A percentile compares a stretch with the other conserved stretches of the same genome.
These are phyloP conservation scores for Arabidopsis suecica DNA, from an alignment of 345 rosid species.

Conservation along the genomic window DNA sequence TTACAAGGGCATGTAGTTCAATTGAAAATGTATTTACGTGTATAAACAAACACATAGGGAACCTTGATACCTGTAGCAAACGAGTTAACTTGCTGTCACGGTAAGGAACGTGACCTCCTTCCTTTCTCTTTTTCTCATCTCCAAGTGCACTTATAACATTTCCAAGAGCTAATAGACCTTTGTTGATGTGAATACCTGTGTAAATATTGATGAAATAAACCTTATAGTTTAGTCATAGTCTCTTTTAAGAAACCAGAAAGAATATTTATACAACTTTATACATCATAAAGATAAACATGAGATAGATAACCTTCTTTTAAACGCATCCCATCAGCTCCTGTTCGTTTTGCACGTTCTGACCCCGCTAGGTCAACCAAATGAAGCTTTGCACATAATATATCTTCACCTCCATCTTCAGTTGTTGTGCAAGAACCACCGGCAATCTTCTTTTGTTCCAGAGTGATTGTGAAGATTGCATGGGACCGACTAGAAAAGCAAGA, in stretches of 20 bases:
- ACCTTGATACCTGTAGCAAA: slow-evolving; percentile 69
- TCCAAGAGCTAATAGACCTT: slow-evolving; percentile 93
- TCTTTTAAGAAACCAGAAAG: slow-evolving; percentile 31
- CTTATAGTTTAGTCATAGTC: slow-evolving; percentile 9
- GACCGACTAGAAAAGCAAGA: slow-evolving; percentile 69
- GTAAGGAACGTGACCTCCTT: slow-evolving; percentile 96
- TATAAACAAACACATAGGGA: background rate
- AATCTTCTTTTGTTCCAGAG: slow-evolving; percentile 89
- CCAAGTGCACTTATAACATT: slow-evolving; percentile 97
- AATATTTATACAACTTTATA: background rate
- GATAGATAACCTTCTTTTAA: slow-evolving; percentile 84
- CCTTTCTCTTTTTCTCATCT: slow-evolving; percentile 92
- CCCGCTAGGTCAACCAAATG: slow-evolving; percentile 97
- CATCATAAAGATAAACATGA: slow-evolving; percentile 1
- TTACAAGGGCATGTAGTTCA: background rate
- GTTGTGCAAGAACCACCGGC: slow-evolving; percentile 44
- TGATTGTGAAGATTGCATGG: slow-evolving; percentile 95
- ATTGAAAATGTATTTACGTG: background rate
- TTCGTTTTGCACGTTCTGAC: slow-evolving; percentile 96
- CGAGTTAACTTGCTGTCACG: slow-evolving; percentile 99
- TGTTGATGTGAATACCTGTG: slow-evolving; percentile 90
- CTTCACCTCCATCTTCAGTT: slow-evolving; percentile 67
- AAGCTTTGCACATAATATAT: slow-evolving; percentile 84
- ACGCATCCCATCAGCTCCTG: slow-evolving; percentile 96
- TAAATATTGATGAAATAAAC: slow-evolving; percentile 17